Evolutionary conservation across 176 grass and related monocot species (phyloP), one percentile per base, ranked within the genome.

Genomic region (Typha latifolia): DNA sequence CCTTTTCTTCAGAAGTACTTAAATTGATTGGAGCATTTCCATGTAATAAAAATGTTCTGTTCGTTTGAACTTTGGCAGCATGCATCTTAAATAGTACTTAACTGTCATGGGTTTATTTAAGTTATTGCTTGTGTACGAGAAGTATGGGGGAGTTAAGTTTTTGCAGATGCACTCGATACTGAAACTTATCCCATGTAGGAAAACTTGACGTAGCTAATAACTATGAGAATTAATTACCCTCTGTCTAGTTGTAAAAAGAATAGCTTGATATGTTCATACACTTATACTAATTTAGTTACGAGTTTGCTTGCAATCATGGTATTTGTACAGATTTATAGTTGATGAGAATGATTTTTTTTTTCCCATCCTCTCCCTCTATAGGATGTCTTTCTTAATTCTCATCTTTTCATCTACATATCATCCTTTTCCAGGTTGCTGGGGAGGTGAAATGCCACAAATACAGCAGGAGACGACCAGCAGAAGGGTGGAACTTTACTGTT

Each of bases 371-470:
- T 43, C 37, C 37, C 37, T 43, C 37, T 43, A 43, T 9, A 43
- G 7, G 37, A 43, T 43, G 37, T 43, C 37, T 43, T 43, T 43
- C 37, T 66, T 26, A 66, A 34, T 31, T n/a, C 32, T 21, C 49
- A 47, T 52, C 12, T 69, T 16, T 69, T 20, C 66, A 51, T 51
- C 20, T 1, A 5, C 49, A 59, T 19, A 19, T 21, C 53, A 21
- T 59, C 53, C 53, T 67, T 78, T 13, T 50, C 26, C 68, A 99
- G 89, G 86, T 99, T 16, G 84, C 86, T 49, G 89, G 89, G 14
- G 85, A 87, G 74, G 95, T 99, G 37, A 94, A 99, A 55, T 82
- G 79, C 59, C 95, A 99, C 66, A 99, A 90, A 57, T 94, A 99
- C 59, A 99, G 95, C 74, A 79, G 95, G 62, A 78, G 95, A 51